phyloP scores from a whole-genome alignment of 257 asterid species.

The Solanum infundibuliforme region DNA sequence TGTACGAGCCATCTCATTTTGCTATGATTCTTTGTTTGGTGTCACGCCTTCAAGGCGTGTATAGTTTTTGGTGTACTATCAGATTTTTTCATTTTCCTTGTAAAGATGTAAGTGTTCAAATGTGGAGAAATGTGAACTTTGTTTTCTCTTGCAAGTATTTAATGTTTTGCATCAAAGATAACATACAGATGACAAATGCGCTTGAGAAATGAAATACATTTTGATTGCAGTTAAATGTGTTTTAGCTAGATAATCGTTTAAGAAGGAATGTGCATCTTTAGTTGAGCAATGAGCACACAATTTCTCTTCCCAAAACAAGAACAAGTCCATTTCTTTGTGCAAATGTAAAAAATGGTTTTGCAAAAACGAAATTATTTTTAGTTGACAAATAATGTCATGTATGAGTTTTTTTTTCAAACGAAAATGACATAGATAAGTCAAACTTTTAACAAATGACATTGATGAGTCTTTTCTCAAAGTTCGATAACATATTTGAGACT shows the following conservation, averaged over 20 bases:
- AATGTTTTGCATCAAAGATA: neutral
- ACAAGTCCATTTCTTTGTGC: neutral
- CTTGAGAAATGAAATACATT: neutral
- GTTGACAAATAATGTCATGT: neutral
- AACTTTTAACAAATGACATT: no score
- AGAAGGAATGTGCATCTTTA: neutral
- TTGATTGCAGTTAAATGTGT: neutral
- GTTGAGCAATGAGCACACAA: neutral
- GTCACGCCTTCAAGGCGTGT: neutral
- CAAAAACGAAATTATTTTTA: no score
- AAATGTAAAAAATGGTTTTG: no score
- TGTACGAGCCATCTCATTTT: neutral
- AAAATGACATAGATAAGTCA: accelerated
- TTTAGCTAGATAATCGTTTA: neutral
- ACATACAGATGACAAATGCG: neutral
- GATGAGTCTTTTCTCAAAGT: no score
- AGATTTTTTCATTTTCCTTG: neutral
- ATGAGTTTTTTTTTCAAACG: no score
- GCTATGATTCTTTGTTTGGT: neutral
- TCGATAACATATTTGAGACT: neutral
- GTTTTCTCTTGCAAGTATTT: neutral
- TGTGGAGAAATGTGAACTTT: neutral
- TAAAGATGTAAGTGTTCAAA: neutral
- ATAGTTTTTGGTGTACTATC: neutral
- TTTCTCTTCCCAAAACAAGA: neutral